A percentile compares a stretch with the other conserved stretches of the same genome.
These are phyloP conservation scores for Colletotrichum lindemuthianum DNA, from an alignment of 2,329 filamentous ascomycete species.

Conservation along the genomic window DNA sequence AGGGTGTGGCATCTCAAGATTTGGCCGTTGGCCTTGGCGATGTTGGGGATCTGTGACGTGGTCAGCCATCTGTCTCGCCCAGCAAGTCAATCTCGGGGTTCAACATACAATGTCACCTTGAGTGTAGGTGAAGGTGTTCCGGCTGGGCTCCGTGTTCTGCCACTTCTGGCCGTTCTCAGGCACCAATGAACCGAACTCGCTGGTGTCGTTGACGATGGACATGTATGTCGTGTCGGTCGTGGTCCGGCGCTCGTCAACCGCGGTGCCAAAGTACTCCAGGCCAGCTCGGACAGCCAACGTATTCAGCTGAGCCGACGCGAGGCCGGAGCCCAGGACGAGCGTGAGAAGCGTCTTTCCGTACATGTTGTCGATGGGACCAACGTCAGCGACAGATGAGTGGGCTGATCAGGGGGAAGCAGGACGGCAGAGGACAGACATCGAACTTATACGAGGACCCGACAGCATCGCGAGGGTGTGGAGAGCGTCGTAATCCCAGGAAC, in stretches of 20 bases:
- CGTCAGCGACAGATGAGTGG: not conserved
- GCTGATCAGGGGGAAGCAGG: not conserved
- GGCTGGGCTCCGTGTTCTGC: conserved; percentile 39
- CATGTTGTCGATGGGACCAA: conserved; percentile 19
- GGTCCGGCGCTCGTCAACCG: conserved; percentile 57
- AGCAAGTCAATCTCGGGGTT: not conserved
- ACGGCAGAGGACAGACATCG: too few relatives aligned
- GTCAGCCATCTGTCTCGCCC: not conserved
- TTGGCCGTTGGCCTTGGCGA: conserved; percentile 59
- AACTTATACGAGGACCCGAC: conserved; percentile 18
- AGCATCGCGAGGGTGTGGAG: not conserved
- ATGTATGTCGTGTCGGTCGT: conserved; percentile 61
- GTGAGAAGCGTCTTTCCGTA: conserved; percentile 33
- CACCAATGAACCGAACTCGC: conserved; percentile 71
- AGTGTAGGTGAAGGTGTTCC: conserved; percentile 27
- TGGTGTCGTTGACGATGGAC: conserved; percentile 59
- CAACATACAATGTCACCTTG: conserved; percentile 31
- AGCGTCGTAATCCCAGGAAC: too few relatives aligned
- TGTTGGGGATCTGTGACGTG: conserved; percentile 48
- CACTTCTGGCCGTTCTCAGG: conserved; percentile 70
- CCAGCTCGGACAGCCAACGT: conserved; percentile 62
- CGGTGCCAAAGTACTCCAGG: conserved; percentile 69
- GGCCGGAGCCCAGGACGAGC: conserved; percentile 28
- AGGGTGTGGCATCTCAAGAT: conserved; percentile 71
- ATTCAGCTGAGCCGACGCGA: conserved; percentile 52